These are phyloP conservation scores for Catunica adiposa DNA, from an alignment of 2,329 filamentous ascomycete species.

Conservation along the genomic window DNA sequence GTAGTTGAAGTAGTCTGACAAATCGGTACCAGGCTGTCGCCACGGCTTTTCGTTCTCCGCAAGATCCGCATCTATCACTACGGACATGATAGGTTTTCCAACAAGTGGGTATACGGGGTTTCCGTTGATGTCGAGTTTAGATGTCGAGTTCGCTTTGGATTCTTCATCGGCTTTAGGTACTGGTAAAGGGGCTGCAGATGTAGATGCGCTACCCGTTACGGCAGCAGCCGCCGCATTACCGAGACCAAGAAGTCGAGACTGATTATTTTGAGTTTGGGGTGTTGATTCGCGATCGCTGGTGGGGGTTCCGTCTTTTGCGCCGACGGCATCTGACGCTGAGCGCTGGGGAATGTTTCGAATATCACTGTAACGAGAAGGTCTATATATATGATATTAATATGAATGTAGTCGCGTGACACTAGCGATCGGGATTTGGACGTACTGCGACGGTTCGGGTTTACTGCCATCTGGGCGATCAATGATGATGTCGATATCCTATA, in stretches of 20 bases:
- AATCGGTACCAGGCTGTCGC: constrained; percentile 84
- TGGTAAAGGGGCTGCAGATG: constrained; percentile 12
- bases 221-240: constrained; percentile 21
- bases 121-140: constrained; percentile 68
- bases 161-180: constrained; percentile 30
- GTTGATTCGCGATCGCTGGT: constrained; percentile 7
- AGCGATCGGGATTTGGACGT: constrained; percentile 19
- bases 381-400: constrained; percentile 18
- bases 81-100: constrained; percentile 65
- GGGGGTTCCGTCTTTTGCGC: constrained; percentile 28
- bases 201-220: background rate
- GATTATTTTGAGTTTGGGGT: constrained; percentile 25
- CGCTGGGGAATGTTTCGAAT: constrained; percentile 49
- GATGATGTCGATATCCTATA: constrained; percentile 50
- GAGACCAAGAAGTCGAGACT: constrained; percentile 19
- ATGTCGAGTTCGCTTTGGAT: constrained; percentile 54
- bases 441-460: constrained; percentile 42
- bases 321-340: constrained; percentile 34
- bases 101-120: constrained; percentile 63
- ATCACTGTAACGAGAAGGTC: constrained; percentile 46
- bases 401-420: background rate
- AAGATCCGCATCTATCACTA: constrained; percentile 57
- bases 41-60: constrained; percentile 80
- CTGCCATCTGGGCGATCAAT: constrained; percentile 49
- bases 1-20: constrained; percentile 98